Conservation (phyloP, 495 filamentous ascomycete species). For the Trichoderma gamsii region DNA sequence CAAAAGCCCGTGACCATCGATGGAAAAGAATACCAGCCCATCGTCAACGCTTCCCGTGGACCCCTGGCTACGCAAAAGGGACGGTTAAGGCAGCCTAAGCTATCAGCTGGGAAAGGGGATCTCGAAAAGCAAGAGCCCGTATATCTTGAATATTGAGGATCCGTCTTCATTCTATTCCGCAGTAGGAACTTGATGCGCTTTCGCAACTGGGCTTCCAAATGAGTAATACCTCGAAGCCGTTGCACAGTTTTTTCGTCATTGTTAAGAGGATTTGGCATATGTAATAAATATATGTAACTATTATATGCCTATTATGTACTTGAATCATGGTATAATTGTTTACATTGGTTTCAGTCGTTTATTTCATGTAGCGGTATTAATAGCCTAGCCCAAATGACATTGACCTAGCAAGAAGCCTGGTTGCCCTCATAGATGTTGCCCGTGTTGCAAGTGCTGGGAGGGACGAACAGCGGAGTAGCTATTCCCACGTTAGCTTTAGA, state of each 20-base stretch:
- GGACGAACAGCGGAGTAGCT: conserved; percentile 21
- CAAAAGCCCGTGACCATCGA: background rate
- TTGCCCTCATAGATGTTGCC: conserved; percentile 17
- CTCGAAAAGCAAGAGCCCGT: background rate
- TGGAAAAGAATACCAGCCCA: background rate
- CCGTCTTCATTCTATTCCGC: background rate
- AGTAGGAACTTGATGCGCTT: background rate
- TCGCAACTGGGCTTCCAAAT: background rate
- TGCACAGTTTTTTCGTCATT: too few relatives aligned
- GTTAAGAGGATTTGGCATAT: too few relatives aligned
- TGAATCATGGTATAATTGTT: too few relatives aligned
- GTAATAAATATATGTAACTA: too few relatives aligned
- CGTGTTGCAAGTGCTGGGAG: conserved; percentile 19
- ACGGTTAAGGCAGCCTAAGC: background rate
- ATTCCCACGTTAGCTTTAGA: background rate
- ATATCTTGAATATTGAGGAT: background rate
- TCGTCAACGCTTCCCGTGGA: background rate
- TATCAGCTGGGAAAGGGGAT: background rate
- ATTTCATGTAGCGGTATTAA: background rate
- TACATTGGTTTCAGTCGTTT: too few relatives aligned
- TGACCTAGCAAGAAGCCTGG: background rate
- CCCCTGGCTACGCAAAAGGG: background rate
- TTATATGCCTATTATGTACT: too few relatives aligned
- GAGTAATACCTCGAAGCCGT: background rate
- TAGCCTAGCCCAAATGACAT: background rate